phyloP scores from a whole-genome alignment of 2,329 filamentous ascomycete genomes.

The Didymosphaeria variabile region DNA sequence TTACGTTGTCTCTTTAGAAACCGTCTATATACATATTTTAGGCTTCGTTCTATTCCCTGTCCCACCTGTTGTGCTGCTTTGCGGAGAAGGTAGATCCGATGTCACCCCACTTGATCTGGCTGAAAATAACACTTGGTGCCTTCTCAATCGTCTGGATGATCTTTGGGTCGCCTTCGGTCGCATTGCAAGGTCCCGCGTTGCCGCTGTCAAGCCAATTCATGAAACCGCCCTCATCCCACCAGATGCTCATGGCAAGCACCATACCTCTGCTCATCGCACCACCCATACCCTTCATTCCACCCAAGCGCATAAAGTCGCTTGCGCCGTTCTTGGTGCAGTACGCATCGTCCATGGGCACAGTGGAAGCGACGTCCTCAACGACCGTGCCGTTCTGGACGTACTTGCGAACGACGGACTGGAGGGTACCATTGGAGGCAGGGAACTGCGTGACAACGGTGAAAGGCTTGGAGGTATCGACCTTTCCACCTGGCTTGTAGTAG shows the following conservation, averaged over 20 bases:
- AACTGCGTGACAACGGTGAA: conserved; percentile 76
- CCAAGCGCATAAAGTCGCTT: conserved; percentile 44
- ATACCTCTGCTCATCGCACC: conserved; percentile 59
- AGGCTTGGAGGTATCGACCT: conserved; percentile 66
- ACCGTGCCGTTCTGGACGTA: conserved; percentile 71
- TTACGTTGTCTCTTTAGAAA: neutral
- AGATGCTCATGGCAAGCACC: conserved; percentile 65
- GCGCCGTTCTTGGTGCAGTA: conserved; percentile 42
- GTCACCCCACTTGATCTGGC: conserved; percentile 68
- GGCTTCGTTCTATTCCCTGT: conserved; percentile 9
- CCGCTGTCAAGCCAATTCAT: conserved; percentile 68
- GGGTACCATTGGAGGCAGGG: conserved; percentile 64
- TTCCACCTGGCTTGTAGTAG: conserved; percentile 47
- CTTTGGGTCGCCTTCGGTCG: conserved; percentile 62
- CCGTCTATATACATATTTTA: conserved; percentile 4
- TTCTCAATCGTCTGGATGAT: conserved; percentile 59
- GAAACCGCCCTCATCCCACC: conserved; percentile 62
- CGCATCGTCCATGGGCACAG: conserved; percentile 43
- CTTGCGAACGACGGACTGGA: conserved; percentile 70
- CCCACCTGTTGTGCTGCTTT: conserved; percentile 23
- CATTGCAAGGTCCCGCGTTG: conserved; percentile 63
- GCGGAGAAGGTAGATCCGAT: conserved; percentile 62
- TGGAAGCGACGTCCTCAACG: conserved; percentile 63
- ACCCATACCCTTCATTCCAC: conserved; percentile 58
- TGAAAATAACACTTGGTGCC: conserved; percentile 62